Evolutionary conservation across 345 rosid genomes (phyloP).

Genomic region (Ceriops decandra): DNA sequence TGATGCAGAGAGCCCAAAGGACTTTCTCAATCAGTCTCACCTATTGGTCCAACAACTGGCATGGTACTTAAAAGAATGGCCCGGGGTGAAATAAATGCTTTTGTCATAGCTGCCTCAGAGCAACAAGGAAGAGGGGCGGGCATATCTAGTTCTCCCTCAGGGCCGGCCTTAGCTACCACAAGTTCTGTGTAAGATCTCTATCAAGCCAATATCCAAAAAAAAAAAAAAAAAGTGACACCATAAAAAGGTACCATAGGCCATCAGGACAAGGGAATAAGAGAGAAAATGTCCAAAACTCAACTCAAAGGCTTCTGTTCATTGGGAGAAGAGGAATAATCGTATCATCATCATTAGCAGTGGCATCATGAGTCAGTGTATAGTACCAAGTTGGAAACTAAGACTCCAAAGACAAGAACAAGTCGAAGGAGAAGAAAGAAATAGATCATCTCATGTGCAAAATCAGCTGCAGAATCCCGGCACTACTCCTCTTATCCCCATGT

Average conservation of each 20-base stretch:
- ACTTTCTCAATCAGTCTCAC: too few relatives aligned
- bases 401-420: conserved; percentile 32
- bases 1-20: too few relatives aligned
- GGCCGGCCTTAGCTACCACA: conserved; percentile 16
- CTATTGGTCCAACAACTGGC: too few relatives aligned
- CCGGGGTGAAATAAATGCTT: background rate
- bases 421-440: conserved; percentile 21
- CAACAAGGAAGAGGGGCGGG: background rate
- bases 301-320: background rate
- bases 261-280: conserved; percentile 6
- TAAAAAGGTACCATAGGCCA: conserved; percentile 18
- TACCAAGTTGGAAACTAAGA: conserved; percentile 36
- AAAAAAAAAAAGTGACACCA: background rate
- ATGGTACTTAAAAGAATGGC: background rate
- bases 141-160: conserved; percentile 1
- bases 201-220: conserved; percentile 3
- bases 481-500: conserved; percentile 29
- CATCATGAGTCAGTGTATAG: conserved; percentile 35
- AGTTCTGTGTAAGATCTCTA: conserved; percentile 19
- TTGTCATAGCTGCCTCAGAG: background rate
- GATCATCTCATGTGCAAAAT: conserved; percentile 27
- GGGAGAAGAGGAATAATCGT: conserved; percentile 10
- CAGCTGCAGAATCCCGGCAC: background rate
- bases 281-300: background rate
- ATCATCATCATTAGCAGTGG: background rate